Conservation (phyloP, 192 early-diverging fungal species). For the Linderina pennispora region DNA sequence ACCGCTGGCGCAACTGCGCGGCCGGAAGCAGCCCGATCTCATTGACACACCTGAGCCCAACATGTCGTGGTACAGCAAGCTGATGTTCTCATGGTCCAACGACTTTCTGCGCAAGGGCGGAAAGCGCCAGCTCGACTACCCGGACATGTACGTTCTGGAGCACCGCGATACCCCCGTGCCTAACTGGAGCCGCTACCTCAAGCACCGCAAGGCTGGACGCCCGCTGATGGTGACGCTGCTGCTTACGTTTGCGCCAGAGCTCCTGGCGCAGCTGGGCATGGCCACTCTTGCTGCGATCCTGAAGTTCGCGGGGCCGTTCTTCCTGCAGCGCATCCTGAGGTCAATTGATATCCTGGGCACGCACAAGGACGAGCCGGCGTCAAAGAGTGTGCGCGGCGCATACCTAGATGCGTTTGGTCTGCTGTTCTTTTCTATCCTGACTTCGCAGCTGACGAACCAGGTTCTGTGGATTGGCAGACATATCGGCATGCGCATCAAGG, state of each 20-base stretch:
- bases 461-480: constrained; percentile 60
- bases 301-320: constrained; percentile 51
- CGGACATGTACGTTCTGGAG: constrained; percentile 55
- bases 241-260: constrained; percentile 36
- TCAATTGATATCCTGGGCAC: constrained; percentile 45
- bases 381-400: constrained; percentile 13
- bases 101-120: constrained; percentile 52
- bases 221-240: constrained; percentile 30
- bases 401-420: constrained; percentile 59
- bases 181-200: constrained; percentile 29
- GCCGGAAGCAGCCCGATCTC: constrained; percentile 8
- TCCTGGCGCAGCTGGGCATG: constrained; percentile 34
- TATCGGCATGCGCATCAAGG: constrained; percentile 55
- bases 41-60: constrained; percentile 26
- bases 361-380: background rate
- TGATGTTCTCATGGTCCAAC: constrained; percentile 56
- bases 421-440: constrained; percentile 38
- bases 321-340: constrained; percentile 51
- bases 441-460: constrained; percentile 45
- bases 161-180: constrained; percentile 42
- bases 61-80: constrained; percentile 14
- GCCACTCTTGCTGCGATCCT: constrained; percentile 20
- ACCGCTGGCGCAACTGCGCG: constrained; percentile 17
- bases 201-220: constrained; percentile 10
- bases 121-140: constrained; percentile 48